These are phyloP conservation scores for Myxozyma neglecta DNA, from an alignment of 805 yeast species.

Conservation along the genomic window DNA sequence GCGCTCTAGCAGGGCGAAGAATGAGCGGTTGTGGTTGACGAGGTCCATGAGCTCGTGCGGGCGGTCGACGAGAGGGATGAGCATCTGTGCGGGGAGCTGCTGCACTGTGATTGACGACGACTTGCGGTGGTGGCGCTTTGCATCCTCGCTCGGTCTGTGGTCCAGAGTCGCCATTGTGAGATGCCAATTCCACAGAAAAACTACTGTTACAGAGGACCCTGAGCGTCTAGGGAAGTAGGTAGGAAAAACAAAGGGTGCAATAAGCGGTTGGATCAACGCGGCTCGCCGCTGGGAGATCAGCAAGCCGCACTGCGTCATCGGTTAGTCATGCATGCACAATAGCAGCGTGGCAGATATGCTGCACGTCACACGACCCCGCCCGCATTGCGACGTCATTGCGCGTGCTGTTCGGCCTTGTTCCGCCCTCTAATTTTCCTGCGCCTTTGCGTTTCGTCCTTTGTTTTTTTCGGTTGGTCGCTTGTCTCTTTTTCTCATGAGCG, in stretches of 20 bases:
- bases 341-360: neutral
- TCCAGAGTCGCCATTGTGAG: neutral
- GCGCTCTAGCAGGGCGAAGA: conserved; percentile 18
- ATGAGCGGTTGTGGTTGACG: conserved; percentile 12
- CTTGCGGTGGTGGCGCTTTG: conserved; percentile 6
- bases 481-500: no score
- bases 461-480: no score
- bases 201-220: no score
- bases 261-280: no score
- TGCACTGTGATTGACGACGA: conserved; percentile 16
- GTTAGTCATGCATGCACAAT: neutral
- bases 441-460: no score
- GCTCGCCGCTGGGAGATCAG: neutral
- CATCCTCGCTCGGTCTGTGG: neutral
- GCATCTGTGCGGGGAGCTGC: conserved; percentile 25
- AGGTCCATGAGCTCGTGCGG: conserved; percentile 24
- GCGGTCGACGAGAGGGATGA: conserved; percentile 27
- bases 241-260: no score
- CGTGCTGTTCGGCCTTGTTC: conserved; percentile 4
- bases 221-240: no score
- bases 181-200: no score
- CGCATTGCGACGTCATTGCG: conserved; percentile 5
- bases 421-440: neutral
- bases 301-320: neutral
- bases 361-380: conserved; percentile 16